These are phyloP conservation scores for Blastocystis hominis DNA, from an alignment of 352 stramenopile species.

Conservation along the genomic window DNA sequence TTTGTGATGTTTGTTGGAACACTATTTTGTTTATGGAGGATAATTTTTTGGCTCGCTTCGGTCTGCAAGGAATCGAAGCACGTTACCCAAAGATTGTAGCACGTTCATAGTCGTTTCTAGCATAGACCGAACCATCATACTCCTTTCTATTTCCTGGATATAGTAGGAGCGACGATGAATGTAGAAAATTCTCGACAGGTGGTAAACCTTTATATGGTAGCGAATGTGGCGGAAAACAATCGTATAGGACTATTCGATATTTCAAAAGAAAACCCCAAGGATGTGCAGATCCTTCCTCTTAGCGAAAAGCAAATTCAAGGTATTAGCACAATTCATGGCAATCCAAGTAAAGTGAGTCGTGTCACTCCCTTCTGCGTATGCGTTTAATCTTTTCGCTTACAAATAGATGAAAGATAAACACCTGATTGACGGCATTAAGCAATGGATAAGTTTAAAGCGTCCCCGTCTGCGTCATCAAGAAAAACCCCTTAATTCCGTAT, in stretches of 20 bases:
- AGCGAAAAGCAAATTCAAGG: neutral
- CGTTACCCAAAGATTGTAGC: neutral
- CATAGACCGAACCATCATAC: conserved; percentile 28
- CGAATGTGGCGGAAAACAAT: neutral
- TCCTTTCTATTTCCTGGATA: neutral
- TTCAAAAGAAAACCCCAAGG: neutral
- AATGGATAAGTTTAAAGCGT: neutral
- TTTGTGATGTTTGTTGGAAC: neutral
- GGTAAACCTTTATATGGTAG: neutral
- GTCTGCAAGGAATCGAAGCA: neutral
- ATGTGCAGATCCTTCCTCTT: neutral
- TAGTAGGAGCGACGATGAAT: neutral
- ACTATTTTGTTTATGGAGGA: neutral
- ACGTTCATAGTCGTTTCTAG: neutral
- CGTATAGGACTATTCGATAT: neutral
- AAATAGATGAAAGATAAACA: neutral
- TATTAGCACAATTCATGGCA: neutral
- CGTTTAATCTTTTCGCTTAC: neutral
- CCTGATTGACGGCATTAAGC: neutral
- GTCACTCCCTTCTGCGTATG: neutral
- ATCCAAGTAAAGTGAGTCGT: neutral
- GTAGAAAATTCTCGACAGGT: neutral
- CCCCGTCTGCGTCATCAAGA: neutral
- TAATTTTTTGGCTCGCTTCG: neutral
- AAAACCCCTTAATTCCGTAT: neutral